A percentile compares a stretch with the other conserved stretches of the same genome.
phyloP scores from a whole-genome alignment of 345 rosid genomes.

The Eucalyptus leucophloia region DNA sequence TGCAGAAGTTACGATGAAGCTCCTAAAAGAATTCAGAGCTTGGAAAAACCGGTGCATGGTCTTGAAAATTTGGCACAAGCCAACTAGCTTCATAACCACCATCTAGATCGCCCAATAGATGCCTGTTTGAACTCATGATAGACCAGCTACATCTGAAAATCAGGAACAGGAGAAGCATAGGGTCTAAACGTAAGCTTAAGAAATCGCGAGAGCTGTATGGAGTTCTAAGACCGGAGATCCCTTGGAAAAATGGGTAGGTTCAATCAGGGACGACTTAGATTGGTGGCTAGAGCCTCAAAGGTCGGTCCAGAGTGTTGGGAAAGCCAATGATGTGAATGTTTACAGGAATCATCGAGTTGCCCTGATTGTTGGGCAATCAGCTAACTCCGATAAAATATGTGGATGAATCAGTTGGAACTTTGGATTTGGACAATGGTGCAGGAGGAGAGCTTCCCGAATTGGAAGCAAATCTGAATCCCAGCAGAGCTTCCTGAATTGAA shows the following conservation, averaged over 20 bases:
- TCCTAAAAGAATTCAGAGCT: not conserved
- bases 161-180: not conserved
- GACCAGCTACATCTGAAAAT: not conserved
- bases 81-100: not conserved
- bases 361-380: slow-evolving; percentile 15
- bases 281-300: slow-evolving; percentile 18
- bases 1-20: not conserved
- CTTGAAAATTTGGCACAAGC: not conserved
- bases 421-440: slow-evolving; percentile 16
- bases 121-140: not conserved
- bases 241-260: not conserved
- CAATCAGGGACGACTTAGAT: slow-evolving; percentile 11
- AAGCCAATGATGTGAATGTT: slow-evolving; percentile 2
- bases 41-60: not conserved
- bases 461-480: not conserved
- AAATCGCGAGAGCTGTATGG: not conserved
- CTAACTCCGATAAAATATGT: slow-evolving; percentile 3
- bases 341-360: not conserved
- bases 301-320: slow-evolving; percentile 10
- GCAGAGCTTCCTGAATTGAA: slow-evolving; percentile 8
- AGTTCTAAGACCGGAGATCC: not conserved
- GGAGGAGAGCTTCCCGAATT: slow-evolving; percentile 11
- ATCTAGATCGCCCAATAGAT: not conserved
- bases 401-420: slow-evolving; percentile 15
- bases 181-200: not conserved